These are phyloP conservation scores for Termitomyces sp. DNA, from an alignment of 768 basidiomycete species.

Conservation along the genomic window DNA sequence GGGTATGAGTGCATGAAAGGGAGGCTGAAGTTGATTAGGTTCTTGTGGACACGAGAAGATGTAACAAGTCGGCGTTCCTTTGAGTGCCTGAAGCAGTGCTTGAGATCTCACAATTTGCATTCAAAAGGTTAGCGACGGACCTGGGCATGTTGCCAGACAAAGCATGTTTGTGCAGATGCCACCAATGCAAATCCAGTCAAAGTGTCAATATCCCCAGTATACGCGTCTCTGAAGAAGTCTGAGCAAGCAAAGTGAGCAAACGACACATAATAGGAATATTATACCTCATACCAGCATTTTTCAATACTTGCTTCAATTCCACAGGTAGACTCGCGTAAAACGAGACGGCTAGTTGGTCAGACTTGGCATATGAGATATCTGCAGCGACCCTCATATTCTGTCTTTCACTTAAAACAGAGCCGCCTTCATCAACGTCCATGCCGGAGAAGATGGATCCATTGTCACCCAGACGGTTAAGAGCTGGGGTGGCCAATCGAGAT, in stretches of 20 bases:
- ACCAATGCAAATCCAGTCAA: constrained; percentile 70
- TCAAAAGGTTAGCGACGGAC: constrained; percentile 24
- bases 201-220: constrained; percentile 66
- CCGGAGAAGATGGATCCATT: constrained; percentile 39
- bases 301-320: constrained; percentile 69
- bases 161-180: constrained; percentile 66
- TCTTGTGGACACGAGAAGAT: constrained; percentile 69
- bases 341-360: constrained; percentile 59
- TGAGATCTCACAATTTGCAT: not conserved
- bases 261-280: not conserved
- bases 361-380: constrained; percentile 61
- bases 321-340: constrained; percentile 68
- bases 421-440: constrained; percentile 66
- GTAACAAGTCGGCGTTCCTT: constrained; percentile 75
- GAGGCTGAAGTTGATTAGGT: constrained; percentile 31
- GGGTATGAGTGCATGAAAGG: constrained; percentile 63
- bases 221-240: constrained; percentile 69
- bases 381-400: constrained; percentile 25
- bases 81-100: constrained; percentile 38
- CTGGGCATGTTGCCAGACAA: constrained; percentile 80
- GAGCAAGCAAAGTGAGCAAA: not conserved
- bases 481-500: constrained; percentile 41
- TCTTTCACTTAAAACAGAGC: constrained; percentile 31
- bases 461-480: constrained; percentile 21
- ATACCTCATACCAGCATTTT: constrained; percentile 50